Conservation (phyloP, 2,329 filamentous ascomycete genomes). For the Xylariales sp. region DNA sequence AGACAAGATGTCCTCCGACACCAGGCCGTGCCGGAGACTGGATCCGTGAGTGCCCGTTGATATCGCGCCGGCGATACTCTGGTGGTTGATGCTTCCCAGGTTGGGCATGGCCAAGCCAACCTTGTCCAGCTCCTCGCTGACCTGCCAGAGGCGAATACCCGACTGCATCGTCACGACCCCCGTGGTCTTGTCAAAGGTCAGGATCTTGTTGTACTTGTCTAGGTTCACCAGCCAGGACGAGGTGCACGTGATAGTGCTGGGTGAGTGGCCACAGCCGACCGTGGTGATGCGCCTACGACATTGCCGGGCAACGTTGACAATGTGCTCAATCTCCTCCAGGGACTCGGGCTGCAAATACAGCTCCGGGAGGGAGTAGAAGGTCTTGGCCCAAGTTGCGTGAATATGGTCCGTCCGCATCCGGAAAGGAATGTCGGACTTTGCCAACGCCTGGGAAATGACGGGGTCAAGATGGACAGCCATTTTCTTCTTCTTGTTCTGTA, state of each 20-base stretch:
- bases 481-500: too few relatives aligned
- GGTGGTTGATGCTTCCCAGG: slow-evolving; percentile 89
- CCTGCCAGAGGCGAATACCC: slow-evolving; percentile 76
- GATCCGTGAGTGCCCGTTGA: slow-evolving; percentile 92
- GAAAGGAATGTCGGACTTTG: slow-evolving; percentile 55
- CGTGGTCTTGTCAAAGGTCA: slow-evolving; percentile 63
- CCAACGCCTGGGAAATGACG: slow-evolving; percentile 6
- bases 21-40: slow-evolving; percentile 74
- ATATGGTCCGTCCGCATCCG: slow-evolving; percentile 66
- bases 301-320: slow-evolving; percentile 72
- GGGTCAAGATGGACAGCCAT: too few relatives aligned
- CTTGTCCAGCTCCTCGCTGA: slow-evolving; percentile 70
- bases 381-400: slow-evolving; percentile 93
- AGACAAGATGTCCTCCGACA: slow-evolving; percentile 72
- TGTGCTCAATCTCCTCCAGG: slow-evolving; percentile 76
- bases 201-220: slow-evolving; percentile 71
- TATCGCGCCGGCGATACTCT: slow-evolving; percentile 89
- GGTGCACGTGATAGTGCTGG: slow-evolving; percentile 86
- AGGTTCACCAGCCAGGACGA: slow-evolving; percentile 94
- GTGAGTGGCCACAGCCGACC: slow-evolving; percentile 89
- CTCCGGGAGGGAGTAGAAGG: slow-evolving; percentile 84
- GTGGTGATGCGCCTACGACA: slow-evolving; percentile 79
- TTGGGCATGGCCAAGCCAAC: slow-evolving; percentile 83
- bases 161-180: slow-evolving; percentile 73
- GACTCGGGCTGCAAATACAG: slow-evolving; percentile 84